Conservation (phyloP, 352 stramenopile species). For the Paralagenidium karlingii region DNA sequence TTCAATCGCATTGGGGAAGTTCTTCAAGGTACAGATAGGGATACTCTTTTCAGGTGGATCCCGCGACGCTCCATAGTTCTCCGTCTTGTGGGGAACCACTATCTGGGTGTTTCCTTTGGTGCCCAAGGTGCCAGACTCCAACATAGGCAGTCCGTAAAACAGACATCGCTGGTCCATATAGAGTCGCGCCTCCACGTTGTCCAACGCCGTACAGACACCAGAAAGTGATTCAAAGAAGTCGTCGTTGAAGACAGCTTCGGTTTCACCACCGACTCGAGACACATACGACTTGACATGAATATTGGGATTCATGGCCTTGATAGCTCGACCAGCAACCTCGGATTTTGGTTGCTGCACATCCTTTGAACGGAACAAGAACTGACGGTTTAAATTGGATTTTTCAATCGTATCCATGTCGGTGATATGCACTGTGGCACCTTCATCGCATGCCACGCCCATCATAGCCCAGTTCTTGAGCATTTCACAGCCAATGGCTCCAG, state of each 20-base stretch:
- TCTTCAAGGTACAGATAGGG: conserved; percentile 99
- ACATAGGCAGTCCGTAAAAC: conserved; percentile 95
- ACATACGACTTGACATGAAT: conserved; percentile 87
- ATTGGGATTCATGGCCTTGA: conserved; percentile 92
- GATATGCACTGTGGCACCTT: conserved; percentile 85
- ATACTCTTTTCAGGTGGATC: conserved; percentile 99
- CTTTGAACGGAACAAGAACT: conserved; percentile 97
- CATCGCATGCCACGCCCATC: conserved; percentile 92
- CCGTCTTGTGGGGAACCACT: conserved; percentile 83
- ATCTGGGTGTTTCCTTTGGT: conserved; percentile 98
- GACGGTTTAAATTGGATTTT: conserved; percentile 97
- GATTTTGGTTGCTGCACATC: conserved; percentile 97
- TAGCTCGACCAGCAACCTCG: conserved; percentile 85
- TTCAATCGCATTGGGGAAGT: conserved; percentile 99
- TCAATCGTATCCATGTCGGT: conserved; percentile 99
- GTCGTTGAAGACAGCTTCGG: conserved; percentile 97
- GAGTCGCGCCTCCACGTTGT: conserved; percentile 97
- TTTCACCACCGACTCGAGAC: conserved; percentile 85
- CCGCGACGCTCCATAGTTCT: conserved; percentile 96
- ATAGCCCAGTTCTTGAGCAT: conserved; percentile 99
- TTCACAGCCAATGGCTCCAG: conserved; percentile 98
- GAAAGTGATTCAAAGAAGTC: conserved; percentile 95
- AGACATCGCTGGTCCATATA: conserved; percentile 97
- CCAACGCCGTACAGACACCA: conserved; percentile 95
- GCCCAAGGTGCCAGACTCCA: conserved; percentile 98